phyloP scores from a whole-genome alignment of 169 alveolate species.

The Babesia sp. region DNA sequence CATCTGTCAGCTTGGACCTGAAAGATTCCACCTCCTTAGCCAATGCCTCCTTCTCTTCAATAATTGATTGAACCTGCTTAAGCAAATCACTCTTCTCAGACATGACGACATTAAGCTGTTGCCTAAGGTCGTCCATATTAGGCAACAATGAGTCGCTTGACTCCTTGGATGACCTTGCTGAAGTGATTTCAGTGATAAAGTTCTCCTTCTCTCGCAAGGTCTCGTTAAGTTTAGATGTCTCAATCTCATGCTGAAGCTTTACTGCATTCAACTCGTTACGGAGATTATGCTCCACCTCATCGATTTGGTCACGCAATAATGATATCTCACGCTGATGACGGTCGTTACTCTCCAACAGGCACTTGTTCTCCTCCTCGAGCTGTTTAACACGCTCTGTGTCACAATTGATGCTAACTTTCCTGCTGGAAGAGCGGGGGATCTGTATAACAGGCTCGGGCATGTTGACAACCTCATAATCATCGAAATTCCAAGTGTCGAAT shows the following conservation, averaged over 20 bases:
- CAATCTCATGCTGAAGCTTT: conserved; percentile 12
- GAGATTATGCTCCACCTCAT: background rate
- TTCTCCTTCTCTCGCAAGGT: conserved; percentile 11
- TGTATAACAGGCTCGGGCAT: conserved; percentile 21
- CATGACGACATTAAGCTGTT: conserved; percentile 6
- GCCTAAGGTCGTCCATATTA: background rate
- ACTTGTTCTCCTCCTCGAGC: conserved; percentile 2
- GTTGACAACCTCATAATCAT: conserved; percentile 6
- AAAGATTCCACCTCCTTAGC: conserved; percentile 23
- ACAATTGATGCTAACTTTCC: background rate
- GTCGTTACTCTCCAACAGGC: background rate
- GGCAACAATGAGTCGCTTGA: background rate
- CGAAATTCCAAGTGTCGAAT: conserved; percentile 19
- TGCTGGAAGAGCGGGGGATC: conserved; percentile 6
- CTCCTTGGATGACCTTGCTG: background rate
- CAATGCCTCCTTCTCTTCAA: conserved; percentile 9
- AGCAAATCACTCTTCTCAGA: background rate
- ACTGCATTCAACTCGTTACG: background rate
- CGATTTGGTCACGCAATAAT: background rate
- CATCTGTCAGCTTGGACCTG: background rate
- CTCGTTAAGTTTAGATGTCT: conserved; percentile 5
- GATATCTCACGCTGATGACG: background rate
- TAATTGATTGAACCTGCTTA: conserved; percentile 1
- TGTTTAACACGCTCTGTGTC: background rate
- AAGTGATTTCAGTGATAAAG: background rate